A percentile compares a stretch with the other conserved stretches of the same genome.
Evolutionary conservation across 805 yeast species (phyloP).

Genomic region (Pichia cephalocereana): DNA sequence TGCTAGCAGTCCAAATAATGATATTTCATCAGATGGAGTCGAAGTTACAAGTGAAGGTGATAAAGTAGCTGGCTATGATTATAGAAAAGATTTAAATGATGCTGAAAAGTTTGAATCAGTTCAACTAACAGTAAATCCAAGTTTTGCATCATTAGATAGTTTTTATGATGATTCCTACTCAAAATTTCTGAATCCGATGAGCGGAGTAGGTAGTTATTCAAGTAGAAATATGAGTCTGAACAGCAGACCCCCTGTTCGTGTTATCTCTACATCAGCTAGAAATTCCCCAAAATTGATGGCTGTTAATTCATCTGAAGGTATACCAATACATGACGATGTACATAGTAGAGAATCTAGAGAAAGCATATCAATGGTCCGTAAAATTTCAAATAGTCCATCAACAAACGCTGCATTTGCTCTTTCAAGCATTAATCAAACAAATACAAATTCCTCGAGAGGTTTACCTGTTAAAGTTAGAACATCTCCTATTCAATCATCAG

Average conservation of each 20-base stretch:
- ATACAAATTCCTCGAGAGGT: slow-evolving; percentile 1
- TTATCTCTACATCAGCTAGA: background rate
- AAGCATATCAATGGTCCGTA: background rate
- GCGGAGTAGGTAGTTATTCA: slow-evolving; percentile 1
- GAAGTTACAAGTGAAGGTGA: background rate
- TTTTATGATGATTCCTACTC: slow-evolving; percentile 32
- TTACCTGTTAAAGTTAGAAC: background rate
- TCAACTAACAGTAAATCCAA: slow-evolving; percentile 38
- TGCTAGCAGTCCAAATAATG: background rate
- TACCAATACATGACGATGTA: background rate
- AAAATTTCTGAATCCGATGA: slow-evolving; percentile 5
- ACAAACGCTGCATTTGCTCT: background rate
- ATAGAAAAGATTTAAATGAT: slow-evolving; percentile 12
- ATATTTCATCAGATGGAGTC: background rate
- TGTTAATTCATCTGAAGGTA: background rate
- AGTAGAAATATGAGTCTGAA: background rate
- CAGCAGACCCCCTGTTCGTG: background rate
- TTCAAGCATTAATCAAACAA: background rate
- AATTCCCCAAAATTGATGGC: slow-evolving; percentile 1
- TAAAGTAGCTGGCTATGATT: slow-evolving; percentile 12
- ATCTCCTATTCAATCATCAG: background rate
- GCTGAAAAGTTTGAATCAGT: slow-evolving; percentile 7
- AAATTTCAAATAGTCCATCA: slow-evolving; percentile 1
- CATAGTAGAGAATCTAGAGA: slow-evolving; percentile 1
- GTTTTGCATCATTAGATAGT: slow-evolving; percentile 72